A percentile compares a stretch with the other conserved stretches of the same genome.
Conservation (phyloP, 257 asterid species). For the Ajuga chamaepitys region DNA sequence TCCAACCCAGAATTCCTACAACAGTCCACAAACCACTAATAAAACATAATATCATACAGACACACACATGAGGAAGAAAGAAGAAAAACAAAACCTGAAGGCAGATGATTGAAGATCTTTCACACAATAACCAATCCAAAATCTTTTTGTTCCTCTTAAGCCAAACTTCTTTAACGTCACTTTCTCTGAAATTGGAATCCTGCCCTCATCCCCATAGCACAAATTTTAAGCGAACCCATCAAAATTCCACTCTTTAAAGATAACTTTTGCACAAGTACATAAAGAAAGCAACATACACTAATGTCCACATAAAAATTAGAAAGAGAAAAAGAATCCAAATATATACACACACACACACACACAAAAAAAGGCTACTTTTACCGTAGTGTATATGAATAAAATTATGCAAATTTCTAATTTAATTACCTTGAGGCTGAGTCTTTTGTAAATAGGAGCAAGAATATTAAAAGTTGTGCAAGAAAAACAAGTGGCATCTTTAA, state of each 20-base stretch:
- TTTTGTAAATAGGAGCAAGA: conserved; percentile 95
- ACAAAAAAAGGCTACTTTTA: too few relatives aligned
- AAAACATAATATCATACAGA: background rate
- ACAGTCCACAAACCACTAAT: background rate
- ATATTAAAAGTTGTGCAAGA: conserved; percentile 97
- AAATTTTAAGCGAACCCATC: conserved; percentile 10
- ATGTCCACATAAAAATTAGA: background rate
- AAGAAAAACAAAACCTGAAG: conserved; percentile 59
- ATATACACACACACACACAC: background rate
- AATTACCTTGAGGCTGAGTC: conserved; percentile 61
- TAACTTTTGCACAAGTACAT: background rate
- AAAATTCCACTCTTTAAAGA: background rate
- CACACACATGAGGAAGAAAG: background rate
- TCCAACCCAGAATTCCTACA: conserved; percentile 96
- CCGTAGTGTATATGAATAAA: too few relatives aligned
- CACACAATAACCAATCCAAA: conserved; percentile 83
- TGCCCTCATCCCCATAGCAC: conserved; percentile 29
- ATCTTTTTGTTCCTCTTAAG: conserved; percentile 67
- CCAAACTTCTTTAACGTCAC: conserved; percentile 79
- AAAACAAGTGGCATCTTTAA: conserved; percentile 62
- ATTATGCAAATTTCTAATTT: background rate
- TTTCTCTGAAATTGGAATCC: conserved; percentile 82
- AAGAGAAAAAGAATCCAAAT: background rate
- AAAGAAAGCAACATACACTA: background rate
- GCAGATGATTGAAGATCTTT: conserved; percentile 90